These are phyloP conservation scores for Aspergillus tanneri DNA, from an alignment of 2,329 filamentous ascomycete species.

Conservation along the genomic window DNA sequence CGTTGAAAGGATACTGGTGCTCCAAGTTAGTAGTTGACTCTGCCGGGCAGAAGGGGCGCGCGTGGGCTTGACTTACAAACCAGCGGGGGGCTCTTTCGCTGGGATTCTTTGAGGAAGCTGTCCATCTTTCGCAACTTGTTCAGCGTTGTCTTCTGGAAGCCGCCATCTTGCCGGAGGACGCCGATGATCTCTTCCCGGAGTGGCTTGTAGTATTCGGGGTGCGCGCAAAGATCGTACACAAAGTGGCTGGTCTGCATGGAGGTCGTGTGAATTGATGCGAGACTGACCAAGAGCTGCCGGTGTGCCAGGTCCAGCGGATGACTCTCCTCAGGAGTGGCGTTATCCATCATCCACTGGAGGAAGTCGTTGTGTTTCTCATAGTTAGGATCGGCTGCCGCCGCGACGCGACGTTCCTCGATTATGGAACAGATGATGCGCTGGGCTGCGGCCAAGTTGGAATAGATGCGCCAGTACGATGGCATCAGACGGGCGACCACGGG, in stretches of 20 bases:
- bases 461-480: background rate
- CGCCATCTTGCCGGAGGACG: conserved; percentile 14
- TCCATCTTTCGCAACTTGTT: conserved; percentile 19
- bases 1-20: conserved; percentile 1
- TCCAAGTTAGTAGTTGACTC: too few species aligned
- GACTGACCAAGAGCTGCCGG: conserved; percentile 11
- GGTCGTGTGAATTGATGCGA: conserved; percentile 19
- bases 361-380: background rate
- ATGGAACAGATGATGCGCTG: background rate
- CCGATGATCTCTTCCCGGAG: conserved; percentile 21
- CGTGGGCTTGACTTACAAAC: conserved; percentile 11
- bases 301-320: conserved; percentile 15
- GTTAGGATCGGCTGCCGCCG: background rate
- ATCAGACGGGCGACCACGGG: background rate
- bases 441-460: background rate
- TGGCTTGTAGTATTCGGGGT: conserved; percentile 21
- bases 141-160: conserved; percentile 14
- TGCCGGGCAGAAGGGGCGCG: too few species aligned
- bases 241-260: conserved; percentile 11
- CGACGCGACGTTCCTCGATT: background rate
- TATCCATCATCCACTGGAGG: conserved; percentile 3
- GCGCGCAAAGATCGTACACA: conserved; percentile 20
- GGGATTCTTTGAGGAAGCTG: conserved; percentile 25
- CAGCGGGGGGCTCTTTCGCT: conserved; percentile 19
- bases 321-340: conserved; percentile 1